A percentile compares a stretch with the other conserved stretches of the same genome.
These are phyloP conservation scores for Angomonas ambiguus DNA, from an alignment of 208 protist species.

Conservation along the genomic window DNA sequence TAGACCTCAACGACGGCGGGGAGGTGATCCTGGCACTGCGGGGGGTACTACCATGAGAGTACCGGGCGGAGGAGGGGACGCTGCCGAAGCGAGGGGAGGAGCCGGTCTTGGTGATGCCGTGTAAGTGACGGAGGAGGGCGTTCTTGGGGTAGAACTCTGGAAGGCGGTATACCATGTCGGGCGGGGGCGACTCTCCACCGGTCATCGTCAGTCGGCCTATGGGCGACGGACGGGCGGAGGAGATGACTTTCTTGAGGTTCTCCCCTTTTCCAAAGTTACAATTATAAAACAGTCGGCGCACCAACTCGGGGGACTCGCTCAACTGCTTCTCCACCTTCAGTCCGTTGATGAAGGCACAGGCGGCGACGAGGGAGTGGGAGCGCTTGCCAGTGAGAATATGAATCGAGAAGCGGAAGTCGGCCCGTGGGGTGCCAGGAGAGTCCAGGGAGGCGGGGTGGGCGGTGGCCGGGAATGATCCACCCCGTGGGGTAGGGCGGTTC, in stretches of 20 bases:
- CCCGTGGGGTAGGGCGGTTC: slow-evolving; percentile 13
- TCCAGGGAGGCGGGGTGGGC: slow-evolving; percentile 1
- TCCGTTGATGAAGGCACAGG: slow-evolving; percentile 28
- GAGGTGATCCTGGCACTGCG: neutral
- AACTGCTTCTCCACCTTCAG: slow-evolving; percentile 27
- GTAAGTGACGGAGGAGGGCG: slow-evolving; percentile 42
- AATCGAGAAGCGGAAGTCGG: slow-evolving; percentile 57
- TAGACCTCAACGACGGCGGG: neutral
- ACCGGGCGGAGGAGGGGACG: neutral
- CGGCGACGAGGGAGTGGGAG: slow-evolving; percentile 44
- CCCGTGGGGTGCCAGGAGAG: slow-evolving; percentile 1
- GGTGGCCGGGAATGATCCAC: neutral
- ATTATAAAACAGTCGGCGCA: slow-evolving; percentile 28
- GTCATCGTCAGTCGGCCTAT: slow-evolving; percentile 17
- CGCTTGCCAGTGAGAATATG: slow-evolving; percentile 62
- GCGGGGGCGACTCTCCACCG: neutral
- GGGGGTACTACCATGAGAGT: neutral
- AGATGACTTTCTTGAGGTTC: slow-evolving; percentile 13
- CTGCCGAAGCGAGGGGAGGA: neutral
- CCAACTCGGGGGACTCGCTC: slow-evolving; percentile 31
- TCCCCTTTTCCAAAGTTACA: slow-evolving; percentile 1
- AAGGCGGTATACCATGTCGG: neutral
- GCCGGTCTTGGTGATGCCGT: slow-evolving; percentile 1
- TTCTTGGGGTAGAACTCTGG: slow-evolving; percentile 38
- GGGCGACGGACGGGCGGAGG: slow-evolving; percentile 17